Evolutionary conservation across 148 eudicot species (phyloP).

Genomic region (Heliosperma pusillum): DNA sequence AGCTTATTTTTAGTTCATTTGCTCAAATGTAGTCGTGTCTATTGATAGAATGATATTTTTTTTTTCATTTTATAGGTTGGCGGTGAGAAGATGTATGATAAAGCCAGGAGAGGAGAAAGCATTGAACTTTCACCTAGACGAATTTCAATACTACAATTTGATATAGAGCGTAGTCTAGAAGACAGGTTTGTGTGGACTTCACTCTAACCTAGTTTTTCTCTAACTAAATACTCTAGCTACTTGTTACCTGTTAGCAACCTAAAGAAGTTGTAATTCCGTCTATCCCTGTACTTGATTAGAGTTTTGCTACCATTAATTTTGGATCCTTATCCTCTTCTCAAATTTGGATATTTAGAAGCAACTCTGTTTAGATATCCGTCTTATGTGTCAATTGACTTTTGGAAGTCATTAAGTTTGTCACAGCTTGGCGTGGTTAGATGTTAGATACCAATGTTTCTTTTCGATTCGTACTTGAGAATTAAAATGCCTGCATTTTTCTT

Average conservation of each 20-base stretch:
- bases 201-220: not conserved
- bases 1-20: not conserved
- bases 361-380: not conserved
- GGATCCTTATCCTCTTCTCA: not conserved
- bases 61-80: conserved; percentile 50
- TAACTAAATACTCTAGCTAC: not conserved
- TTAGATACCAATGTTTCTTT: not conserved
- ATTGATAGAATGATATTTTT: not conserved
- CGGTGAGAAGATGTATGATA: conserved; percentile 96
- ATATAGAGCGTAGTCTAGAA: conserved; percentile 88
- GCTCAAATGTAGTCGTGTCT: not conserved
- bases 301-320: not conserved
- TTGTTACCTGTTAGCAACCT: not conserved
- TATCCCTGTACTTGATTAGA: not conserved
- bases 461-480: not conserved
- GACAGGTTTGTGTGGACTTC: conserved; percentile 60
- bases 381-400: not conserved
- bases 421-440: not conserved
- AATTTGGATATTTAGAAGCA: not conserved
- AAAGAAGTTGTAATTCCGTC: not conserved
- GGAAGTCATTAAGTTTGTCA: not conserved
- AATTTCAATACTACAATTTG: conserved; percentile 84
- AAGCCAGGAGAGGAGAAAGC: conserved; percentile 97
- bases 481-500: not conserved
- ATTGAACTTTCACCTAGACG: conserved; percentile 93